phyloP scores from a whole-genome alignment of 768 basidiomycete species.

The Mycena chlorophos region DNA sequence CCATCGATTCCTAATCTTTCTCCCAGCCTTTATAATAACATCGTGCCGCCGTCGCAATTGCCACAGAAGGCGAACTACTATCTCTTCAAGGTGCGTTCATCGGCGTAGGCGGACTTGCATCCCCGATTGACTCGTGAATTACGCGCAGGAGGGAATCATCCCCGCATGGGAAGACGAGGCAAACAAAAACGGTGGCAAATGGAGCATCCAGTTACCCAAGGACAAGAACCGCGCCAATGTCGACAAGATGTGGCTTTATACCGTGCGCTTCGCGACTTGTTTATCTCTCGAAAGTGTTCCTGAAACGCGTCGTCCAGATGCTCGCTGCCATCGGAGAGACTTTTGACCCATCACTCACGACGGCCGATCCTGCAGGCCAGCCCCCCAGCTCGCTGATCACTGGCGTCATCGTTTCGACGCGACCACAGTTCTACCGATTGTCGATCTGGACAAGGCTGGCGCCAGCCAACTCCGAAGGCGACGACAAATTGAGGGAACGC shows the following conservation, averaged over 20 bases:
- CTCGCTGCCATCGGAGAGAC: slow-evolving; percentile 99
- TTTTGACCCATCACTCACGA: slow-evolving; percentile 82
- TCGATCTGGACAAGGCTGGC: slow-evolving; percentile 97
- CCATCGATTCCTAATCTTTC: slow-evolving; percentile 9
- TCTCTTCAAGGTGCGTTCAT: slow-evolving; percentile 81
- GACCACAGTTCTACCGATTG: slow-evolving; percentile 93
- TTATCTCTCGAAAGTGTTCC: not conserved
- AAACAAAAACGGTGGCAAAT: slow-evolving; percentile 97
- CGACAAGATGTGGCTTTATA: slow-evolving; percentile 98
- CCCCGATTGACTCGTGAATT: slow-evolving; percentile 10
- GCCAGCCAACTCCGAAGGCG: slow-evolving; percentile 52
- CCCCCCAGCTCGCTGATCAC: slow-evolving; percentile 71
- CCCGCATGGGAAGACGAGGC: slow-evolving; percentile 98
- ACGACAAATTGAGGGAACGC: slow-evolving; percentile 66
- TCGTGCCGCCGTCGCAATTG: slow-evolving; percentile 89
- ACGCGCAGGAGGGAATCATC: slow-evolving; percentile 82
- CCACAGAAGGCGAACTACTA: slow-evolving; percentile 99
- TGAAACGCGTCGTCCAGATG: slow-evolving; percentile 65
- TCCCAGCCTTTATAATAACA: slow-evolving; percentile 91
- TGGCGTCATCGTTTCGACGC: slow-evolving; percentile 91
- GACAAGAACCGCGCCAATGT: slow-evolving; percentile 86
- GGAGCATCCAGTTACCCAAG: slow-evolving; percentile 95
- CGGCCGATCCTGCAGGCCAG: slow-evolving; percentile 41
- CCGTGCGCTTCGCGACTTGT: slow-evolving; percentile 58
- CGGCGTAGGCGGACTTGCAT: not conserved